Conservation (phyloP, 1,284 basidiomycete genomes). For the Kalmanozyma brasiliensis region DNA sequence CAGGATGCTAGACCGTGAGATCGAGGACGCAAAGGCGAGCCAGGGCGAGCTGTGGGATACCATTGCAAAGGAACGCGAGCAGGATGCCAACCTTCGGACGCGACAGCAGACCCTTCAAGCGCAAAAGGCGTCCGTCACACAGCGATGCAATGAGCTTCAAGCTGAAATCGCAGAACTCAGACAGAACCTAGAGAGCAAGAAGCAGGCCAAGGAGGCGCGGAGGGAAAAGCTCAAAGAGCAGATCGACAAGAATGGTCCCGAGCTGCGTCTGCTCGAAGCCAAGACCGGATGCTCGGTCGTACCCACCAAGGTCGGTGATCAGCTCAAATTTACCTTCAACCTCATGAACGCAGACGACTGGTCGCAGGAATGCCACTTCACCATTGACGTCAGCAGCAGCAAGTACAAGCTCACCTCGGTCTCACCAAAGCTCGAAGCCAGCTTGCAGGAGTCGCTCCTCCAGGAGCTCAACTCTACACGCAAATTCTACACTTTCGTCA, state of each 20-base stretch:
- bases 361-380: conserved; percentile 49
- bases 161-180: conserved; percentile 53
- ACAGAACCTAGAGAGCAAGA: conserved; percentile 46
- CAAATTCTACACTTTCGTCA: conserved; percentile 56
- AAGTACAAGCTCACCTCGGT: conserved; percentile 44
- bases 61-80: conserved; percentile 55
- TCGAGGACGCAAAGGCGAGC: conserved; percentile 51
- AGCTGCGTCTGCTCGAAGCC: conserved; percentile 49
- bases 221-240: conserved; percentile 47
- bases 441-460: conserved; percentile 42
- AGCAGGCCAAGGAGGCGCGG: conserved; percentile 45
- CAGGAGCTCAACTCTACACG: conserved; percentile 49
- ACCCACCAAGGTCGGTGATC: conserved; percentile 49
- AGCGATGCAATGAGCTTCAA: conserved; percentile 49
- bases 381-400: conserved; percentile 46
- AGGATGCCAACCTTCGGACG: conserved; percentile 48
- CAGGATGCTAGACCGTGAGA: conserved; percentile 50
- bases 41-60: conserved; percentile 59
- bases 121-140: conserved; percentile 51
- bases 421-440: conserved; percentile 26
- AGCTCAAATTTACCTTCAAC: conserved; percentile 52
- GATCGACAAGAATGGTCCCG: conserved; percentile 54
- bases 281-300: conserved; percentile 52
- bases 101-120: conserved; percentile 50
- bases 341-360: conserved; percentile 51